Percentiles rank a stretch among this genome's conserved stretches.
phyloP scores from a whole-genome alignment of 306 rosid genomes.

The Castanopsis chinensis region DNA sequence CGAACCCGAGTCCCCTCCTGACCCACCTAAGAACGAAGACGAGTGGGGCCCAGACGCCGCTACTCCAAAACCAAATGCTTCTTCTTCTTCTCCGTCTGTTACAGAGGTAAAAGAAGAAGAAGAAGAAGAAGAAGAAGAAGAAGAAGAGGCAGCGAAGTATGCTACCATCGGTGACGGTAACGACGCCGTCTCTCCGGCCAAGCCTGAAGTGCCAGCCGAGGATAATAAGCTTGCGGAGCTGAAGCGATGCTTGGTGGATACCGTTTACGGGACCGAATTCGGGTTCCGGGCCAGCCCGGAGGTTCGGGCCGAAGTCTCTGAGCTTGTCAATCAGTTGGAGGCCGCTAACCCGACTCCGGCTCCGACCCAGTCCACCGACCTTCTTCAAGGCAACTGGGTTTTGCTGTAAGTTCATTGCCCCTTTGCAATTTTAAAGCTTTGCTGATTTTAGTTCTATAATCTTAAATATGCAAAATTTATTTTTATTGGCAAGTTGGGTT shows the following conservation, averaged over 20 bases:
- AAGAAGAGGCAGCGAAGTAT: conserved; percentile 18
- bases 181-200: conserved; percentile 25
- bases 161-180: conserved; percentile 47
- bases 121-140: neutral
- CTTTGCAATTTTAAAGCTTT: neutral
- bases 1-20: conserved; percentile 50
- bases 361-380: conserved; percentile 58
- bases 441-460: too few relatives aligned
- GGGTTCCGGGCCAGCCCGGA: conserved; percentile 81
- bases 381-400: conserved; percentile 85
- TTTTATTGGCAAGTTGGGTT: too few relatives aligned
- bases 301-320: conserved; percentile 82
- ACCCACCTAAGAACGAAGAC: conserved; percentile 74
- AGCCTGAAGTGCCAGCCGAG: conserved; percentile 16
- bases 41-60: conserved; percentile 55
- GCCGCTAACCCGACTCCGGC: conserved; percentile 73
- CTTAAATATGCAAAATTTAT: too few relatives aligned
- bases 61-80: neutral
- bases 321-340: conserved; percentile 85
- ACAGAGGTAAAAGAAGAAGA: too few relatives aligned
- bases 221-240: conserved; percentile 40
- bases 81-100: too few relatives aligned
- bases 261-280: conserved; percentile 72
- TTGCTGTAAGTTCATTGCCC: conserved; percentile 66
- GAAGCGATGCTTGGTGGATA: conserved; percentile 79